A percentile compares a stretch with the other conserved stretches of the same genome.
phyloP scores from a whole-genome alignment of 2,329 filamentous ascomycete genomes.

The Rhinocladiella mackenziei region DNA sequence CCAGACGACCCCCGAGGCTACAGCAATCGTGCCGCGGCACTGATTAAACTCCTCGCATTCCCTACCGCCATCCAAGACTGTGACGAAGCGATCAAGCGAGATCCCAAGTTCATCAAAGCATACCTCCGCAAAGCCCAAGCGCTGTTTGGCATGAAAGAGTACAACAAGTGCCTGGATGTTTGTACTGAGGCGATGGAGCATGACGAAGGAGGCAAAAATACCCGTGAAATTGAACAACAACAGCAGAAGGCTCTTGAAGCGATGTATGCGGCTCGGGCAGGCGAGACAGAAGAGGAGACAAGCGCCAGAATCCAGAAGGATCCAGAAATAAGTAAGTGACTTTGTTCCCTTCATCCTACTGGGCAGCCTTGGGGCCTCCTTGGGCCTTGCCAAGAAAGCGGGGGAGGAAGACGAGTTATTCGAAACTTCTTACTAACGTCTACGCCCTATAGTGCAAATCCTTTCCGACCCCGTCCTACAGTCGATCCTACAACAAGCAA shows the following conservation, averaged over 20 bases:
- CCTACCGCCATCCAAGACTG: slow-evolving; percentile 91
- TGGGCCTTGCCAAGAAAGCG: too few relatives aligned
- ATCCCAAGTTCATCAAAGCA: slow-evolving; percentile 87
- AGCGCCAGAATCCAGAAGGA: slow-evolving; percentile 85
- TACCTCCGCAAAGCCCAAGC: slow-evolving; percentile 96
- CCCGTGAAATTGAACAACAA: slow-evolving; percentile 87
- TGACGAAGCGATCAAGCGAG: slow-evolving; percentile 82
- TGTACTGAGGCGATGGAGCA: slow-evolving; percentile 75
- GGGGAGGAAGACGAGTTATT: background rate
- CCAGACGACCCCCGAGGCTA: slow-evolving; percentile 91
- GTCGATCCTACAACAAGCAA: slow-evolving; percentile 92
- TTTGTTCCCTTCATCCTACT: background rate
- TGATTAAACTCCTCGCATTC: slow-evolving; percentile 95
- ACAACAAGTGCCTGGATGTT: slow-evolving; percentile 87
- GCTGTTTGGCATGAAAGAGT: slow-evolving; percentile 96
- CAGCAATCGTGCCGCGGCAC: slow-evolving; percentile 93
- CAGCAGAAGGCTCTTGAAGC: slow-evolving; percentile 86
- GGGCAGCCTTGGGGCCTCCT: too few relatives aligned
- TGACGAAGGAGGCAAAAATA: slow-evolving; percentile 75
- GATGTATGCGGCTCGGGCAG: slow-evolving; percentile 86
- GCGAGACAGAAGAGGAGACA: slow-evolving; percentile 94
- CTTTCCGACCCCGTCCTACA: slow-evolving; percentile 98
- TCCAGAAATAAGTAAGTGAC: slow-evolving; percentile 68
- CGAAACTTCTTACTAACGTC: slow-evolving; percentile 3
- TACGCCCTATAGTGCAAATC: slow-evolving; percentile 22